Evolutionary conservation across 78 protist genomes (phyloP).

Genomic region (Dictyostelium discoideum): DNA sequence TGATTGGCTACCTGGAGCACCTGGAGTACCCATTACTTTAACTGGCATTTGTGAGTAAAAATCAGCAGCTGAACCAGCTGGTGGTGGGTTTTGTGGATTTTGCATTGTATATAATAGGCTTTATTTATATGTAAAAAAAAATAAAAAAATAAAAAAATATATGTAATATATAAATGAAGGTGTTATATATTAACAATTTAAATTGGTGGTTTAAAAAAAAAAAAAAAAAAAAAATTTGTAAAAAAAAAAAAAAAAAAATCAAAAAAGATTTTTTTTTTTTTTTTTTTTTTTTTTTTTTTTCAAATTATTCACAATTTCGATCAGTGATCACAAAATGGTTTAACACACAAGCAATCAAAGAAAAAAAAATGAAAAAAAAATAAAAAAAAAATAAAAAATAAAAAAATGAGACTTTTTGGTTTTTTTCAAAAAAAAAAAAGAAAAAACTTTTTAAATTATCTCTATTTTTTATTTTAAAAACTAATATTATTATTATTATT

Average conservation of each 20-base stretch:
- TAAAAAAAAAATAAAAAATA: background rate
- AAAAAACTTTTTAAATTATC: background rate
- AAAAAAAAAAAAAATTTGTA: background rate
- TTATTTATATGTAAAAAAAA: background rate
- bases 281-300: background rate
- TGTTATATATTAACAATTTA: background rate
- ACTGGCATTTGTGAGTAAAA: conserved; percentile 52
- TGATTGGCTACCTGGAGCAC: conserved; percentile 60
- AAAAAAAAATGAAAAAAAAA: background rate
- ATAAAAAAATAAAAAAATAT: background rate
- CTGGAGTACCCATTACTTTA: conserved; percentile 50
- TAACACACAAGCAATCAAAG: background rate
- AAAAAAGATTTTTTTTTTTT: background rate
- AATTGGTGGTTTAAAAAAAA: background rate
- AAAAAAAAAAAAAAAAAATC: background rate
- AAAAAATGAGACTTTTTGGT: background rate
- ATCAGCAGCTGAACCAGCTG: conserved; percentile 53
- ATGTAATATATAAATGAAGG: background rate
- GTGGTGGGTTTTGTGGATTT: conserved; percentile 64
- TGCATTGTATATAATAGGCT: conserved; percentile 12
- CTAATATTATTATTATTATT: too few relatives aligned
- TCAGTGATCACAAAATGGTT: background rate
- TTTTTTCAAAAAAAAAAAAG: background rate
- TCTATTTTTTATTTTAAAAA: background rate
- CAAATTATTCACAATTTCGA: background rate